Percentiles rank a stretch among this genome's conserved stretches.
These are phyloP conservation scores for Cotoneaster glaucophyllus DNA, from an alignment of 306 rosid species.

Conservation along the genomic window DNA sequence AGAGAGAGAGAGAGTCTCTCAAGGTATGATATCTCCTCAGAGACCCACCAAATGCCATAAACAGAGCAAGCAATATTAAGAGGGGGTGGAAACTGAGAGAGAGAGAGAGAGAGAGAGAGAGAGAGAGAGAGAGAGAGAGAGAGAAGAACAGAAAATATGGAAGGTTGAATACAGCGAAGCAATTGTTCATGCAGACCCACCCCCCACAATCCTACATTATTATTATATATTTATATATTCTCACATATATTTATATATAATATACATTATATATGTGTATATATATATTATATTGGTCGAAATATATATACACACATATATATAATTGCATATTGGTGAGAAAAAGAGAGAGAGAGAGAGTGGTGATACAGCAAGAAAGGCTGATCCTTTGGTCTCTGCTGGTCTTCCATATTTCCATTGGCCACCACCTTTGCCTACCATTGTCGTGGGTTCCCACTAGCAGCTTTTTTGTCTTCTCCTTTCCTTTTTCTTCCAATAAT, in stretches of 20 bases:
- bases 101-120: background rate
- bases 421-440: slow-evolving; percentile 17
- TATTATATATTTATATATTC: slow-evolving; percentile 9
- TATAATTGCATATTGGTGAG: background rate
- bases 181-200: slow-evolving; percentile 41
- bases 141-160: background rate
- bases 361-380: slow-evolving; percentile 30
- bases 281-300: background rate
- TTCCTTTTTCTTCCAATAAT: background rate
- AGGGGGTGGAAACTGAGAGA: slow-evolving; percentile 2
- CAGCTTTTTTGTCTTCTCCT: slow-evolving; percentile 44
- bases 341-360: slow-evolving; percentile 12
- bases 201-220: slow-evolving; percentile 25
- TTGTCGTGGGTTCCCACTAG: slow-evolving; percentile 58
- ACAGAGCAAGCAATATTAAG: slow-evolving; percentile 21
- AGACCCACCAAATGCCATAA: slow-evolving; percentile 37
- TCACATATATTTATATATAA: background rate
- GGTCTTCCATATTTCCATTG: slow-evolving; percentile 25
- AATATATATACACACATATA: background rate
- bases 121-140: slow-evolving; percentile 8
- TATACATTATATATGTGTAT: background rate
- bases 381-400: slow-evolving; percentile 16
- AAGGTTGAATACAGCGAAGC: slow-evolving; percentile 62
- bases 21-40: slow-evolving; percentile 14
- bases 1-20: slow-evolving; percentile 9